Base-by-base conservation (phyloP, 2,329 filamentous ascomycete genomes). In the Colletotrichum kahawae region DNA sequence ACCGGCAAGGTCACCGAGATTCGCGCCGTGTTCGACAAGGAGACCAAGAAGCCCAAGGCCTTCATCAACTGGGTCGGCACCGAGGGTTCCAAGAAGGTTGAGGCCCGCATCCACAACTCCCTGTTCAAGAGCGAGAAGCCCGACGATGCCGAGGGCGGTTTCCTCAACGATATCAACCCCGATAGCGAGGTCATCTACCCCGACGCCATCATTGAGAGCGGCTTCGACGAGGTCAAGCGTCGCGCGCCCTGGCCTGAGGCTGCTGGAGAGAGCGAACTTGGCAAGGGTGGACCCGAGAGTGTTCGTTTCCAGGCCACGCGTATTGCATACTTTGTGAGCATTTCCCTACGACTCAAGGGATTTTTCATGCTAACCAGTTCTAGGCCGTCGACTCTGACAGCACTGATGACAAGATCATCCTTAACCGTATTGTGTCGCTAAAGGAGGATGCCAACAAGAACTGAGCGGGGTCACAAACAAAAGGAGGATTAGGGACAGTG, bases 251-350 rank as follows among this genome's bases (percentile, higher is more conserved):
- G 95, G 95, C 95, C 95, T 3, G 93, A 94, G 83, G 91, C 93
- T 59, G 93, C 92, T 7, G 94, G 94, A 13, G 94, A 95, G 83
- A 90, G 86, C 75, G 89, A 91, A 78, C 86, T 89, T 72, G 90
- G 89, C 13, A 90, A 89, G 78, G 88, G 88, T 13, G 93, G 93
- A 1, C 91, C 91, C 29, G 94, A 95, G 85, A 93, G 90, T 70
- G 93, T 98, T 8, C 90, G 96, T 63, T 98, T 98, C 89, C 96
- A 98, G 88, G 96, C 92, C 4, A 92, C 98, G 89, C 90, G 96
- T 31, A 94, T 96, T 59, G 96, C 93, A 12, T 98, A 97, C 82
- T 97, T 97, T 85, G 89, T 90, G 76, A 88, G 88, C 86, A 7
- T 13, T 13, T 24, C 21, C 21, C 21, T 21, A 21, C 27, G 27